phyloP scores from a whole-genome alignment of 2,329 filamentous ascomycete genomes.

The Epichloe hybrida region DNA sequence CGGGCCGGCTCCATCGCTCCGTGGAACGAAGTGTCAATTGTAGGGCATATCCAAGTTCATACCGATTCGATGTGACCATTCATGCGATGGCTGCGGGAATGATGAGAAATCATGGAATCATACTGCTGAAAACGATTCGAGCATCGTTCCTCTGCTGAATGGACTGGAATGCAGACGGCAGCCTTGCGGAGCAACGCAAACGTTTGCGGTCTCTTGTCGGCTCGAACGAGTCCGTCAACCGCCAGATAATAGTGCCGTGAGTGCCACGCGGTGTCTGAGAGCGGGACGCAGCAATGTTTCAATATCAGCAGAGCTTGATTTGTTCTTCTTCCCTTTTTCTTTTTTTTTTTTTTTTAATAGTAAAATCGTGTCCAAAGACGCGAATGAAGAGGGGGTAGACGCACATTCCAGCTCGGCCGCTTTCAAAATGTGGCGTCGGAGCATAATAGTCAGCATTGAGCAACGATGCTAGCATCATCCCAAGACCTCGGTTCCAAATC shows the following conservation, averaged over 20 bases:
- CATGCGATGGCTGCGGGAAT: no score
- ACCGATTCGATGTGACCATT: background rate
- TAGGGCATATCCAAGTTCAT: background rate
- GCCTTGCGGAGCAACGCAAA: background rate
- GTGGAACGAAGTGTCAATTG: no score
- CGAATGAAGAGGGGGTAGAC: no score
- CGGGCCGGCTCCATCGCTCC: no score
- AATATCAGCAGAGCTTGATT: background rate
- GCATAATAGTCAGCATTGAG: background rate
- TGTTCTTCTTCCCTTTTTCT: background rate
- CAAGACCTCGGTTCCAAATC: no score
- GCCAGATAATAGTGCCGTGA: background rate
- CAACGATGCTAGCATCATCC: no score
- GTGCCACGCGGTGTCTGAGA: constrained; percentile 1
- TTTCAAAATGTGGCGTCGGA: background rate
- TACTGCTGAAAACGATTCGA: background rate
- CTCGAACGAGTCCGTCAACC: background rate
- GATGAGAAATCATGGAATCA: background rate
- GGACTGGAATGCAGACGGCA: background rate
- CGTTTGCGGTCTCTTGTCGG: background rate
- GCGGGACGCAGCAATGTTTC: background rate
- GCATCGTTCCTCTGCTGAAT: background rate
- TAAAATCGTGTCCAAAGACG: background rate
- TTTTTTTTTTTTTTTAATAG: background rate
- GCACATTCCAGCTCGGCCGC: background rate